Percentiles rank a stretch among this genome's conserved stretches.
phyloP scores from a whole-genome alignment of 495 filamentous ascomycete species.

The Barbatosphaeria neglecta region DNA sequence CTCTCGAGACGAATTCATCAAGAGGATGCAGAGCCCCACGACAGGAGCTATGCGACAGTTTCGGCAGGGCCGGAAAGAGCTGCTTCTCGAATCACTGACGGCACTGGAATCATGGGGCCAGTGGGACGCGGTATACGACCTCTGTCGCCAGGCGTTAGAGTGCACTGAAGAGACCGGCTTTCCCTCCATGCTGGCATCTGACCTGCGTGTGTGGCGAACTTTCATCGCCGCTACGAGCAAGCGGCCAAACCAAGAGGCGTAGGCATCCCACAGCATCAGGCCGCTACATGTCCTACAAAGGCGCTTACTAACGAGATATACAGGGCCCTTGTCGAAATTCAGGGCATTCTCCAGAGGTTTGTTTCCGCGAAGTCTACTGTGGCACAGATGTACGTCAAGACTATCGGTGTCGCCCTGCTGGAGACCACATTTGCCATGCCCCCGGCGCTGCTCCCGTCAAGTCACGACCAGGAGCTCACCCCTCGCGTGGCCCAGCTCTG shows the following conservation, averaged over 20 bases:
- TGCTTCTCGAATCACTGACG: slow-evolving; percentile 16
- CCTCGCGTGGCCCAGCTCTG: slow-evolving; percentile 18
- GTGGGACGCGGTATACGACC: slow-evolving; percentile 20
- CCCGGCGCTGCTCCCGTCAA: not conserved
- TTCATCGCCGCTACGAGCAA: slow-evolving; percentile 18
- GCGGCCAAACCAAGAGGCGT: slow-evolving; percentile 16
- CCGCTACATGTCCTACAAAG: too few relatives aligned
- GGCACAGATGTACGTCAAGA: slow-evolving; percentile 22
- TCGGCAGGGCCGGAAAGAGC: slow-evolving; percentile 17
- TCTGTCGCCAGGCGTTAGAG: slow-evolving; percentile 16
- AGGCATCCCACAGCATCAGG: slow-evolving; percentile 1
- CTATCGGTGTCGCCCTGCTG: slow-evolving; percentile 13
- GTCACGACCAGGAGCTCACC: slow-evolving; percentile 6
- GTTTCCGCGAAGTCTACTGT: slow-evolving; percentile 12
- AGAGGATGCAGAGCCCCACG: slow-evolving; percentile 13
- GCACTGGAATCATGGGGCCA: slow-evolving; percentile 16
- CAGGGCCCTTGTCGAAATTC: slow-evolving; percentile 21
- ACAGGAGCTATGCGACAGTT: slow-evolving; percentile 18
- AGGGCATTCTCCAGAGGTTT: slow-evolving; percentile 12
- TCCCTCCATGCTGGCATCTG: slow-evolving; percentile 17
- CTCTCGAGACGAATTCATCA: slow-evolving; percentile 16
- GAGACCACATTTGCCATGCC: slow-evolving; percentile 14
- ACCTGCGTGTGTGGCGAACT: slow-evolving; percentile 20
- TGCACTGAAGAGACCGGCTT: slow-evolving; percentile 12
- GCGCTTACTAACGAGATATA: not conserved